Percentiles rank a stretch among this genome's conserved stretches.
phyloP scores from a whole-genome alignment of 176 grass and related monocot species.

The Puccinellia tenuiflora region DNA sequence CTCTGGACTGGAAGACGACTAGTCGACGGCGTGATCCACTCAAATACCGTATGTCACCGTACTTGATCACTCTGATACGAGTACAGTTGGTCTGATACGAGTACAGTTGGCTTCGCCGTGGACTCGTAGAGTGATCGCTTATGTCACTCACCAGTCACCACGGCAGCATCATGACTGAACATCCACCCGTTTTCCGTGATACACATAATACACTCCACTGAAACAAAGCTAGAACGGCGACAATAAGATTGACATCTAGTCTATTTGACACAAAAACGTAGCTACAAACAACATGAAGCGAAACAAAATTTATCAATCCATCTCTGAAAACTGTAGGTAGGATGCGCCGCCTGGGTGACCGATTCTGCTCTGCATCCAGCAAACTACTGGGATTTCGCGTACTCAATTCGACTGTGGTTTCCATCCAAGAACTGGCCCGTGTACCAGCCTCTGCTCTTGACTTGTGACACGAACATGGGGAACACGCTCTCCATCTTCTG shows the following conservation, averaged over 20 bases:
- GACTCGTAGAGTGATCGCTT: not conserved
- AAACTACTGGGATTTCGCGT: constrained; percentile 14
- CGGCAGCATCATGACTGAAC: not conserved
- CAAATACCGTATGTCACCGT: not conserved
- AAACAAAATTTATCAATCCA: not conserved
- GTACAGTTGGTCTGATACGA: too few relatives aligned
- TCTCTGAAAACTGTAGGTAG: not conserved
- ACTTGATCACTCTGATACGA: not conserved
- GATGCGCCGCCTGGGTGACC: not conserved
- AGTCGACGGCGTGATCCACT: not conserved
- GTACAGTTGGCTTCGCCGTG: not conserved
- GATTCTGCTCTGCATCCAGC: not conserved
- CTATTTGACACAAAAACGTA: not conserved
- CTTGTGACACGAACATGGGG: constrained; percentile 51
- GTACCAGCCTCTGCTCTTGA: constrained; percentile 79
- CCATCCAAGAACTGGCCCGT: constrained; percentile 89
- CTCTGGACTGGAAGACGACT: too few relatives aligned
- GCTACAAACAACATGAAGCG: not conserved
- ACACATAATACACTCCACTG: not conserved
- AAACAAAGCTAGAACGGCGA: not conserved
- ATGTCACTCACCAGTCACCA: not conserved
- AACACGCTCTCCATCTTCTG: constrained; percentile 64
- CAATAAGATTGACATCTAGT: not conserved
- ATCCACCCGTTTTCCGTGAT: not conserved
- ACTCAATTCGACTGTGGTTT: constrained; percentile 53